Conservation (phyloP, 352 stramenopile species). For the Globisporangium recalcitrans region DNA sequence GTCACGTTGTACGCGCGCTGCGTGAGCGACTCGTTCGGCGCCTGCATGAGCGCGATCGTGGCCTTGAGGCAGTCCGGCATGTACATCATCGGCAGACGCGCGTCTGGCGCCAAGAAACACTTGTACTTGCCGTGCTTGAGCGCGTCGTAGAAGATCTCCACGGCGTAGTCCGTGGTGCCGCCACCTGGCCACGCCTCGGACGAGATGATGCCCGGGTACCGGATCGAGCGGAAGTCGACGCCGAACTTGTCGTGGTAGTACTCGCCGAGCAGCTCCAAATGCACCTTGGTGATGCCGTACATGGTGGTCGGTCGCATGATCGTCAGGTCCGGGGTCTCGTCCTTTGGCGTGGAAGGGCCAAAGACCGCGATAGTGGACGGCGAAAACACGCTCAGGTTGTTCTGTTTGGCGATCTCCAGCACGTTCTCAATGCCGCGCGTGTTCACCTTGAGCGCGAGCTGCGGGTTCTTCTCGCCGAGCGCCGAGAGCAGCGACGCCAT, state of each 20-base stretch:
- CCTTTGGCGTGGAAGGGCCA: constrained; percentile 78
- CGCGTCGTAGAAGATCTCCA: constrained; percentile 92
- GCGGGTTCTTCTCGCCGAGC: constrained; percentile 87
- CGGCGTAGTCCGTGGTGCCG: constrained; percentile 88
- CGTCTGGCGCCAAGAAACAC: constrained; percentile 78
- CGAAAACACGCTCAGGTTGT: constrained; percentile 86
- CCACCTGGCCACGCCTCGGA: constrained; percentile 81
- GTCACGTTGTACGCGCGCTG: constrained; percentile 91
- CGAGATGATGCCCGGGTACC: constrained; percentile 90
- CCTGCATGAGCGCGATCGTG: constrained; percentile 78
- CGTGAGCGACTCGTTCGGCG: constrained; percentile 55
- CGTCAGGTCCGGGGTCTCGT: constrained; percentile 83
- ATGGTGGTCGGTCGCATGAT: constrained; percentile 91
- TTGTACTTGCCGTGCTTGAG: constrained; percentile 86
- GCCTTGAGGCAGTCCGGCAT: constrained; percentile 91
- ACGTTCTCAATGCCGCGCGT: constrained; percentile 88
- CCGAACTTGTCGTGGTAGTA: constrained; percentile 92
- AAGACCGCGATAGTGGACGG: constrained; percentile 91
- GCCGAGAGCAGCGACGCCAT: constrained; percentile 88
- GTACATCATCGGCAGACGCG: constrained; percentile 92
- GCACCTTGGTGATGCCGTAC: constrained; percentile 91
- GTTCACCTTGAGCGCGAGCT: constrained; percentile 87
- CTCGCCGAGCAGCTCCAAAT: constrained; percentile 86
- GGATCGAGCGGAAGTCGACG: constrained; percentile 89
- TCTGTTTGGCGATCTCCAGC: constrained; percentile 83